These are phyloP conservation scores for Tetracentron sinense DNA, from an alignment of 164 flowering plant genomes.

Conservation along the genomic window DNA sequence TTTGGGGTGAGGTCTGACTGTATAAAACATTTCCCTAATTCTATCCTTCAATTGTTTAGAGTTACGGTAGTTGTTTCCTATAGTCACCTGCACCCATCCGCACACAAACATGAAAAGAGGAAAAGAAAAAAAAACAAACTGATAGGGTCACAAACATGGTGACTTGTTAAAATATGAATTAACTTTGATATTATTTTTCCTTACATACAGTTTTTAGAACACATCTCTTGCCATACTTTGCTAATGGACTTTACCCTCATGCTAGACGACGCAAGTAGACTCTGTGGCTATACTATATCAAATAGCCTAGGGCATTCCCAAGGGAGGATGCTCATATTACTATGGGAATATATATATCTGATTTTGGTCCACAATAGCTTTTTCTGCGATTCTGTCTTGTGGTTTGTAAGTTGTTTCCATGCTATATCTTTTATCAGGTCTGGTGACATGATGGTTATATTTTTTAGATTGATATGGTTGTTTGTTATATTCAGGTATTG, in stretches of 20 bases:
- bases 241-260: no score
- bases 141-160: no score
- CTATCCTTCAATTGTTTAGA: no score
- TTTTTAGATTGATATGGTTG: slow-evolving; percentile 6
- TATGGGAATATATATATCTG: neutral
- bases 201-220: neutral
- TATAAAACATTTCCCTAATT: no score
- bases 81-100: neutral
- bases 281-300: no score
- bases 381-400: neutral
- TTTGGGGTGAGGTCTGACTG: no score
- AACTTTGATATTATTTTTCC: neutral
- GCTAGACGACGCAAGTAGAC: no score
- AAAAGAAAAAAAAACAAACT: no score
- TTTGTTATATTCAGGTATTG: slow-evolving; percentile 52
- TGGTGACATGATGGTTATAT: no score
- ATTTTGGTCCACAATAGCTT: neutral
- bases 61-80: no score
- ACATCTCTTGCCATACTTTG: neutral
- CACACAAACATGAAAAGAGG: neutral
- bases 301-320: no score
- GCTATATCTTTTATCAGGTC: neutral
- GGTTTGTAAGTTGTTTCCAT: neutral
- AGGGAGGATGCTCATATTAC: neutral
- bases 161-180: neutral